Percentiles rank a stretch among this genome's conserved stretches.
These are phyloP conservation scores for Ilyonectria destructans DNA, from an alignment of 2,329 filamentous ascomycete genomes.

Conservation along the genomic window DNA sequence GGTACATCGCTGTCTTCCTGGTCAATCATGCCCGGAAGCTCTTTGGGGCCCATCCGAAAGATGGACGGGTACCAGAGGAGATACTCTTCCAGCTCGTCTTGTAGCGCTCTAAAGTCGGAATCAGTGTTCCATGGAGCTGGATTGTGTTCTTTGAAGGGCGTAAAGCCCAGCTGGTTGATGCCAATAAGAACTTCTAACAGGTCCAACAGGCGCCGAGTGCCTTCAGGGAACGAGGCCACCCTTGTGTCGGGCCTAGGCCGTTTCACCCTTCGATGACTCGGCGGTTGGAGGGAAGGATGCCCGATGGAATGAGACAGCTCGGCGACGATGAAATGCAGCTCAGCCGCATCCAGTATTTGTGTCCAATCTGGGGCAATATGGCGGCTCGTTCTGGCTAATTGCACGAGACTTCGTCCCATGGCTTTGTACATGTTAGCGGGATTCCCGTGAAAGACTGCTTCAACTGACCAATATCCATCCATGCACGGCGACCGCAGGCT, in stretches of 20 bases:
- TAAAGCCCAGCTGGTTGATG: not conserved
- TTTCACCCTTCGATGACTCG: not conserved
- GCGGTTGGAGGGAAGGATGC: conserved; percentile 7
- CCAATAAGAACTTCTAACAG: not conserved
- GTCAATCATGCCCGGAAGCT: not conserved
- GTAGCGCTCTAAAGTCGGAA: conserved; percentile 17
- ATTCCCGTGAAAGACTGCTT: not conserved
- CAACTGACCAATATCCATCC: conserved; percentile 27
- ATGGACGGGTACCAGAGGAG: conserved; percentile 20
- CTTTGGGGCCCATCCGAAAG: conserved; percentile 8
- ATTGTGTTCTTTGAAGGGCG: not conserved
- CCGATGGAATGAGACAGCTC: conserved; percentile 9
- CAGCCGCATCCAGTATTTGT: not conserved
- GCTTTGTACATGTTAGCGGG: not conserved
- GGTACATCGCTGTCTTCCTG: not conserved
- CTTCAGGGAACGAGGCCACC: not conserved
- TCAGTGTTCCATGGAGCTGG: conserved; percentile 3
- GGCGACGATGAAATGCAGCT: conserved; percentile 5
- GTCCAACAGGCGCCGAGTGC: not conserved
- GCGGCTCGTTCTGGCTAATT: not conserved
- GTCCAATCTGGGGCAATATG: not conserved
- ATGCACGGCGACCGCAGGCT: conserved; percentile 15
- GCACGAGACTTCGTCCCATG: conserved; percentile 5
- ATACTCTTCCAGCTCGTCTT: conserved; percentile 19
- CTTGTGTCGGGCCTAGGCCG: not conserved